phyloP scores from a whole-genome alignment of 2,329 filamentous ascomycete genomes.

The Claviceps paspali region DNA sequence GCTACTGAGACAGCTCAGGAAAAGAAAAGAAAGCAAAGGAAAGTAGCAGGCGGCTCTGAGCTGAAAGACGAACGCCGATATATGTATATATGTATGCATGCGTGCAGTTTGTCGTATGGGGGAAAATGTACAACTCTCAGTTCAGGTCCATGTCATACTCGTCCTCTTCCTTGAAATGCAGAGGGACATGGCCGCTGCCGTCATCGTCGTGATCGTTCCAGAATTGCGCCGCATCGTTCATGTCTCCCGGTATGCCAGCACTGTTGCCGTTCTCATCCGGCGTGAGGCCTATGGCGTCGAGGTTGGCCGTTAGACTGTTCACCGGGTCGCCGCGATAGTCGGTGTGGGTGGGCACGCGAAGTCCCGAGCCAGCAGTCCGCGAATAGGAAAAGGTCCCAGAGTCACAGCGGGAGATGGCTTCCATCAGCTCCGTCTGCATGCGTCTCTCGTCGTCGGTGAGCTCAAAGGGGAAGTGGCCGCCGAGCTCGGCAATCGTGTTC shows the following conservation, averaged over 20 bases:
- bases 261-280: slow-evolving; percentile 23
- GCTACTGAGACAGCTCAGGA: not conserved
- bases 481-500: slow-evolving; percentile 56
- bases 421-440: slow-evolving; percentile 86
- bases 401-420: slow-evolving; percentile 72
- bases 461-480: slow-evolving; percentile 64
- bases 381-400: slow-evolving; percentile 67
- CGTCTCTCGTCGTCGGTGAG: slow-evolving; percentile 83
- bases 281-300: slow-evolving; percentile 23
- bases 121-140: slow-evolving; percentile 10
- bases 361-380: slow-evolving; percentile 64
- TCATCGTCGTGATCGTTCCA: slow-evolving; percentile 59
- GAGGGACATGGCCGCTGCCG: slow-evolving; percentile 46
- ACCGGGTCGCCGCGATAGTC: slow-evolving; percentile 74
- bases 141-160: slow-evolving; percentile 74
- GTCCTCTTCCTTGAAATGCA: slow-evolving; percentile 87
- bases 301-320: slow-evolving; percentile 25
- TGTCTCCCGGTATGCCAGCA: slow-evolving; percentile 26
- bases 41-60: not conserved
- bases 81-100: slow-evolving; percentile 4
- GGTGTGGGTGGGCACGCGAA: slow-evolving; percentile 85
- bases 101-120: slow-evolving; percentile 3
- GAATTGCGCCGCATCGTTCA: slow-evolving; percentile 38
- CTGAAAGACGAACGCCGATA: slow-evolving; percentile 8
- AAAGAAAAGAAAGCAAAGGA: not conserved